phyloP scores from a whole-genome alignment of 2,329 filamentous ascomycete genomes.

The Nothophoma quercina region DNA sequence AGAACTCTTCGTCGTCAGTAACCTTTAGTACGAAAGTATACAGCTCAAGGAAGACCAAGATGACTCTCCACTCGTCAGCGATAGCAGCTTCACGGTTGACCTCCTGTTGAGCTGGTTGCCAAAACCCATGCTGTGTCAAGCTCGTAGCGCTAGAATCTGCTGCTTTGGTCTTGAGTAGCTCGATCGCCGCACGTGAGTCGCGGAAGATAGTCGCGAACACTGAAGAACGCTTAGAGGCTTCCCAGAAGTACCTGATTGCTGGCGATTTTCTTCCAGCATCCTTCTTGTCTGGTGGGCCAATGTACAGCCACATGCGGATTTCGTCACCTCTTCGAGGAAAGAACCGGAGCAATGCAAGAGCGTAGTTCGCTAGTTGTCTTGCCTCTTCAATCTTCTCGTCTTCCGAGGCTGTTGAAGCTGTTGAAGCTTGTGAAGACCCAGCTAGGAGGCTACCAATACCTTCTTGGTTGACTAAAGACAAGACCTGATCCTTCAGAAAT shows the following conservation, averaged over 20 bases:
- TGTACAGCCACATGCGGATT: constrained; percentile 91
- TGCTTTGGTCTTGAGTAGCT: constrained; percentile 59
- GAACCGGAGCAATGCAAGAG: constrained; percentile 81
- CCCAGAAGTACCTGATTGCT: constrained; percentile 86
- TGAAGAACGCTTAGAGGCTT: constrained; percentile 64
- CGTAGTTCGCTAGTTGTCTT: constrained; percentile 82
- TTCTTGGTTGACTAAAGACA: constrained; percentile 75
- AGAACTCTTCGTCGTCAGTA: constrained; percentile 96
- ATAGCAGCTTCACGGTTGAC: constrained; percentile 50
- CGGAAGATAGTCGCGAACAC: constrained; percentile 65
- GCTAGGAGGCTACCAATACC: constrained; percentile 72
- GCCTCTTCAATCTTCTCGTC: constrained; percentile 63
- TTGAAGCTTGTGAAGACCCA: constrained; percentile 49
- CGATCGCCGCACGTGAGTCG: constrained; percentile 66
- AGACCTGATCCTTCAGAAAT: constrained; percentile 70
- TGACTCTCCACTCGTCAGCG: constrained; percentile 82
- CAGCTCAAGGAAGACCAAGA: constrained; percentile 90
- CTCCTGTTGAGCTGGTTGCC: constrained; percentile 45
- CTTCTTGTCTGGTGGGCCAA: constrained; percentile 68
- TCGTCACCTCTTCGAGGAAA: constrained; percentile 85
- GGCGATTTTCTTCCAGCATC: constrained; percentile 58
- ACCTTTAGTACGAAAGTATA: constrained; percentile 92
- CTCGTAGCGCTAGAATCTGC: constrained; percentile 21
- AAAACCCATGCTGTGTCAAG: constrained; percentile 33
- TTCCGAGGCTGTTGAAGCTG: constrained; percentile 46